Conservation (phyloP, 2,329 filamentous ascomycete species). For the Aspergillus sp. region DNA sequence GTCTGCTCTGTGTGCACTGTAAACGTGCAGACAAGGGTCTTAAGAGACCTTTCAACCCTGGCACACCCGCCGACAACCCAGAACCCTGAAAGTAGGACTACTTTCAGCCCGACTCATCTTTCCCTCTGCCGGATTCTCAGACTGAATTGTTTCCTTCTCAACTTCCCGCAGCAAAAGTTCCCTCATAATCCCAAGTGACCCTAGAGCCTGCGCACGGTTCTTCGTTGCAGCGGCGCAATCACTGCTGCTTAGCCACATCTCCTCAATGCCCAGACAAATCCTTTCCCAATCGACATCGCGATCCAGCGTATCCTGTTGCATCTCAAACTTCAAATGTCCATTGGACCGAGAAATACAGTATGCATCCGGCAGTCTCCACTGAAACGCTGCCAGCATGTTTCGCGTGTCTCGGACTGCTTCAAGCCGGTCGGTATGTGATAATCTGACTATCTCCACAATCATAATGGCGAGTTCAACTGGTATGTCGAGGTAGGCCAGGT, state of each 20-base stretch:
- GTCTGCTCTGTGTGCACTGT: too few relatives aligned
- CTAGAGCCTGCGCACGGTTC: background rate
- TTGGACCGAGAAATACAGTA: background rate
- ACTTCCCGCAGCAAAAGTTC: background rate
- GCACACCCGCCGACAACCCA: too few relatives aligned
- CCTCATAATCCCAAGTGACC: background rate
- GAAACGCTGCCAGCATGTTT: background rate
- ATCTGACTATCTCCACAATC: background rate
- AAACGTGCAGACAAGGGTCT: too few relatives aligned
- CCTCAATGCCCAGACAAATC: background rate
- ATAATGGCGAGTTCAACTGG: background rate
- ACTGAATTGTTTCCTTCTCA: background rate
- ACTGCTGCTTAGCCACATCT: background rate
- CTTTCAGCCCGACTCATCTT: too few relatives aligned
- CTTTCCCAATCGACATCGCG: background rate
- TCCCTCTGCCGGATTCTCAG: too few relatives aligned
- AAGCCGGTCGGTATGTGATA: too few relatives aligned
- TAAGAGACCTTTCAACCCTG: too few relatives aligned
- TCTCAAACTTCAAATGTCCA: background rate
- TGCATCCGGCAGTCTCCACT: background rate
- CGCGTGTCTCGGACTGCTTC: background rate
- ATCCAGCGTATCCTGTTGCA: background rate
- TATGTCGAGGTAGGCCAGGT: background rate
- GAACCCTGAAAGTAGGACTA: too few relatives aligned
- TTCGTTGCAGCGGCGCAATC: background rate